Percentiles rank a stretch among this genome's conserved stretches.
Evolutionary conservation across 2,329 filamentous ascomycete species (phyloP).

Genomic region (Aspergillus sp.): DNA sequence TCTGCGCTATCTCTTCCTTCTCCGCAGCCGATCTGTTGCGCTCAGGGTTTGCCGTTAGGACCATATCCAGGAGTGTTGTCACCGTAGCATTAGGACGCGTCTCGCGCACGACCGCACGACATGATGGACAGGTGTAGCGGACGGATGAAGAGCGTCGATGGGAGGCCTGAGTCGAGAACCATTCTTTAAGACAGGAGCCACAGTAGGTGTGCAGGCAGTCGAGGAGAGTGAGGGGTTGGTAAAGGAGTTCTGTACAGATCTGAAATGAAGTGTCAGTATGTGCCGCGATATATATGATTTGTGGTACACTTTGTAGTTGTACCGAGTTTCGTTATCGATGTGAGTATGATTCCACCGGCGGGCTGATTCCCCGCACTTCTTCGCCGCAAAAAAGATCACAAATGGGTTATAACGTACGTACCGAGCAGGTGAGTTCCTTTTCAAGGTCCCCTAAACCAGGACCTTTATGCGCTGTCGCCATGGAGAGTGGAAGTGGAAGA

Average conservation of each 20-base stretch:
- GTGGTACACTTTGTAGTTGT: too few species aligned
- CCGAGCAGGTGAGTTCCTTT: constrained; percentile 91
- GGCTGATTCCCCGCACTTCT: neutral
- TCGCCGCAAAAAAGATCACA: constrained; percentile 5
- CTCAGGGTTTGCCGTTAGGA: constrained; percentile 73
- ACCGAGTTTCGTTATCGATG: too few species aligned
- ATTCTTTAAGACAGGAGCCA: constrained; percentile 91
- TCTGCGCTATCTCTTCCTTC: constrained; percentile 69
- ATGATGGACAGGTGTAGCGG: constrained; percentile 86
- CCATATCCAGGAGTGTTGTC: constrained; percentile 86
- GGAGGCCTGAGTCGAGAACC: constrained; percentile 79
- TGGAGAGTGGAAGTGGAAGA: constrained; percentile 7
- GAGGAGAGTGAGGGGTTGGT: constrained; percentile 84
- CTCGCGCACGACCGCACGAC: constrained; percentile 79
- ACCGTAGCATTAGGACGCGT: constrained; percentile 89
- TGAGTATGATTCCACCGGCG: too few species aligned
- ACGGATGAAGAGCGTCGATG: constrained; percentile 49
- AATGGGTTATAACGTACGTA: constrained; percentile 49
- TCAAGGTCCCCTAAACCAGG: constrained; percentile 66
- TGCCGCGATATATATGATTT: too few species aligned
- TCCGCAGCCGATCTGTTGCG: constrained; percentile 69
- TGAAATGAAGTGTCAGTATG: constrained; percentile 35
- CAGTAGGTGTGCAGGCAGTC: constrained; percentile 96
- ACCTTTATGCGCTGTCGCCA: constrained; percentile 17
- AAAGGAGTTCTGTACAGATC: constrained; percentile 96